These are phyloP conservation scores for Mucor circinelloides DNA, from an alignment of 371 early-diverging fungal genomes.

Conservation along the genomic window DNA sequence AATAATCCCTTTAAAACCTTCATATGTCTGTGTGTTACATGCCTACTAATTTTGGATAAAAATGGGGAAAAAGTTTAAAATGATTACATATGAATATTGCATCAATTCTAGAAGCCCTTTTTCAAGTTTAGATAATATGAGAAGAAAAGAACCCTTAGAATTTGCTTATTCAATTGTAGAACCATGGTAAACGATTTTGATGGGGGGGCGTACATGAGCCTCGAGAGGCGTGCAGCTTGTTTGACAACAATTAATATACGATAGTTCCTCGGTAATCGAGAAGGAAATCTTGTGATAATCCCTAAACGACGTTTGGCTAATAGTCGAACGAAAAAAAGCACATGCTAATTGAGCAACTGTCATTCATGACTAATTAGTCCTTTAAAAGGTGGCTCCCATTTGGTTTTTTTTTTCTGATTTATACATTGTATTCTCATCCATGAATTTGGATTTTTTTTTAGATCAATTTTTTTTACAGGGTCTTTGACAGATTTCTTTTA, in stretches of 20 bases:
- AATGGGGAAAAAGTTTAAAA: slow-evolving; percentile 9
- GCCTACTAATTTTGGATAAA: background rate
- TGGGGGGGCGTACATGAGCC: no score
- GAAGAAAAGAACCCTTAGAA: background rate
- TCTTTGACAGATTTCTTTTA: background rate
- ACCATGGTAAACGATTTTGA: no score
- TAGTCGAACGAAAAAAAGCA: background rate
- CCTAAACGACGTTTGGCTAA: background rate
- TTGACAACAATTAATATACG: background rate
- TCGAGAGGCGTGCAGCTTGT: background rate
- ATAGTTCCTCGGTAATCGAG: background rate
- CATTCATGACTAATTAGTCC: background rate
- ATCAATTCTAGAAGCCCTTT: background rate
- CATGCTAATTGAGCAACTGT: background rate
- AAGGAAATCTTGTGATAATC: background rate
- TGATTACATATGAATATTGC: slow-evolving; percentile 4
- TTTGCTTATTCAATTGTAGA: background rate
- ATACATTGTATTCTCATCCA: background rate
- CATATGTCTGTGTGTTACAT: slow-evolving; percentile 7
- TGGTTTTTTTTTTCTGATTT: background rate
- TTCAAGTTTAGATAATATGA: background rate
- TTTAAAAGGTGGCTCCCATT: background rate
- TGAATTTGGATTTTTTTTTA: background rate
- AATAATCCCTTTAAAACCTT: background rate
- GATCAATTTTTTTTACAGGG: background rate